Evolutionary conservation across 306 rosid genomes (phyloP).

Genomic region (Cyamopsis tetragonoloba): DNA sequence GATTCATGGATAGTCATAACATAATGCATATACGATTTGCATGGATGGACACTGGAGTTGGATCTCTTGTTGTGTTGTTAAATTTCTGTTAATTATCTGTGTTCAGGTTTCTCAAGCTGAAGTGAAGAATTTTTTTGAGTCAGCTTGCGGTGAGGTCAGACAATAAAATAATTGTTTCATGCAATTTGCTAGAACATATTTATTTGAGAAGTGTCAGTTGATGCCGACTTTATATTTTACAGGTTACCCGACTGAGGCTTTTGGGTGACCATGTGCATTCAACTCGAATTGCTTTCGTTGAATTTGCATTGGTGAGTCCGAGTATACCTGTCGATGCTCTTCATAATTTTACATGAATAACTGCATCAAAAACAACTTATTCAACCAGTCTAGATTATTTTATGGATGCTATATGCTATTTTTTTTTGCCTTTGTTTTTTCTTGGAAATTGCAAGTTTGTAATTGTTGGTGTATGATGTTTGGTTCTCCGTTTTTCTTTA

Average conservation of each 20-base stretch:
- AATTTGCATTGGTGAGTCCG: slow-evolving; percentile 60
- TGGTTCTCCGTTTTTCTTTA: too few species aligned
- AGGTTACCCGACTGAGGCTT: slow-evolving; percentile 97
- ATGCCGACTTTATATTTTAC: slow-evolving; percentile 6
- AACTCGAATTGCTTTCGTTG: slow-evolving; percentile 98
- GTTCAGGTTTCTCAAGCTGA: slow-evolving; percentile 88
- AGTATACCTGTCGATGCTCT: not conserved
- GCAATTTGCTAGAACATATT: slow-evolving; percentile 3
- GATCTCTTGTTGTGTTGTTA: slow-evolving; percentile 1
- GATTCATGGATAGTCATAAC: not conserved
- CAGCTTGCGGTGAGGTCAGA: slow-evolving; percentile 90
- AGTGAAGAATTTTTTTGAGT: slow-evolving; percentile 87
- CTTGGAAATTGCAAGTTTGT: not conserved
- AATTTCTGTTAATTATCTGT: not conserved
- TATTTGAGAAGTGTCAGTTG: slow-evolving; percentile 14
- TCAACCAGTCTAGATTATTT: not conserved
- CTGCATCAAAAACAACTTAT: not conserved
- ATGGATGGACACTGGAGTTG: not conserved
- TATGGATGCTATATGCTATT: not conserved
- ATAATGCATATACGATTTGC: not conserved
- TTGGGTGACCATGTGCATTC: slow-evolving; percentile 96
- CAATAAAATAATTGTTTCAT: slow-evolving; percentile 2
- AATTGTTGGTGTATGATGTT: too few species aligned
- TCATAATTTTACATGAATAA: slow-evolving; percentile 1
- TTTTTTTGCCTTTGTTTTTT: not conserved